Evolutionary conservation across 108 stramenopile species (phyloP).

Genomic region (Cyclotella atomus): DNA sequence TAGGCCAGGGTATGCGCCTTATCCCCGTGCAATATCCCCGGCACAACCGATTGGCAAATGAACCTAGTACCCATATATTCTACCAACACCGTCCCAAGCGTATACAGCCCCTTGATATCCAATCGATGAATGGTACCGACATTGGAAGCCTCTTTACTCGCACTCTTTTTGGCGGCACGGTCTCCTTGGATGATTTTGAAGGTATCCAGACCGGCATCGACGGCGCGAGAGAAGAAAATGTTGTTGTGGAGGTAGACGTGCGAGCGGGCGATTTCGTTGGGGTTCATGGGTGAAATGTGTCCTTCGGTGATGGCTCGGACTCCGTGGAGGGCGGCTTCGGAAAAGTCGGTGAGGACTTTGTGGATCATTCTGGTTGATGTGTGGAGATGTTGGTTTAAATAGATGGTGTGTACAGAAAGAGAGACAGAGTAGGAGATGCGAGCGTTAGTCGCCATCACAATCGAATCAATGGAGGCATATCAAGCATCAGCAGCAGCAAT

Average conservation of each 20-base stretch:
- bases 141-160: slow-evolving; percentile 69
- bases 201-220: slow-evolving; percentile 85
- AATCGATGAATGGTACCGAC: slow-evolving; percentile 69
- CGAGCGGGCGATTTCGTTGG: slow-evolving; percentile 81
- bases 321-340: slow-evolving; percentile 83
- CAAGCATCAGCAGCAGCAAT: too few species aligned
- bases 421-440: too few species aligned
- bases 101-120: slow-evolving; percentile 79
- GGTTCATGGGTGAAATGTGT: slow-evolving; percentile 91
- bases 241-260: slow-evolving; percentile 97
- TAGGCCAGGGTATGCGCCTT: slow-evolving; percentile 85
- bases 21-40: slow-evolving; percentile 89
- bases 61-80: slow-evolving; percentile 88
- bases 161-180: slow-evolving; percentile 71
- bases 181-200: slow-evolving; percentile 82
- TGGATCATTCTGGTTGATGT: slow-evolving; percentile 63
- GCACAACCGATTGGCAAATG: slow-evolving; percentile 90
- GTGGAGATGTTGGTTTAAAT: background rate
- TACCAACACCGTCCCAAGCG: slow-evolving; percentile 90
- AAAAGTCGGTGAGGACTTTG: slow-evolving; percentile 91
- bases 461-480: too few species aligned
- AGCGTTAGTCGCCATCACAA: too few species aligned
- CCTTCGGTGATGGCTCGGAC: slow-evolving; percentile 88
- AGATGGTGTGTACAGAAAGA: too few species aligned
- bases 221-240: slow-evolving; percentile 92